Base-by-base conservation (phyloP, 2,329 filamentous ascomycete species). In the Paecilomyces niveus region DNA sequence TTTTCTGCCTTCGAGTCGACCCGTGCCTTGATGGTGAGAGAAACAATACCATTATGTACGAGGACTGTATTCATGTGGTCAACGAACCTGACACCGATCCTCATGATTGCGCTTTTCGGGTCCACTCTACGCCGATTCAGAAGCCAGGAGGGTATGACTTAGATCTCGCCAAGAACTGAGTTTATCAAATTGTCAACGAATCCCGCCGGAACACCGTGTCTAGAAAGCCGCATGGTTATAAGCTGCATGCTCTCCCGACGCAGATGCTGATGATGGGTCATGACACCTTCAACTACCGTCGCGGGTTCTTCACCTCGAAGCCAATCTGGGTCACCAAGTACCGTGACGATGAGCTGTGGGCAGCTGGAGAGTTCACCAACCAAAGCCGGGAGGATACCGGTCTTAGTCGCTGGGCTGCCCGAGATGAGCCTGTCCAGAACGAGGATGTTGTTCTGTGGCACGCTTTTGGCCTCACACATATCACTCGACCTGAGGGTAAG, bases 1-100 rank as follows among this genome's bases (percentile, higher is more conserved):
- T 91, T 70, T 90, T 92, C 75, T 86, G 82, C 3, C 77, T 87
- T 3, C 81, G 85, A 7, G 76, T 87, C 13, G 85, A 87, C 66
- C 84, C 85, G n/a, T 82, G 81, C 63, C 75, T 85, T 54, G 83
- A 83, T 59, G 84, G 84, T 0, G 24, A 26, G 24, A 78, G 79
- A 59, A 72, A 75, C 24, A 85, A 85, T 65, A 74, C 79, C 0
- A 70, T 85, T 29, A 77, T 82, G 58, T 83, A 87, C 66, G 78
- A 82, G 58, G 83, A 86, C 65, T 82, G 82, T 2, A 80, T 84
- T 56, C 72, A 86, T 0, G 83, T 89, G 78, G 82, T 84, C 1
- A 77, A 85, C 52, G 77, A 80, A 49, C 68, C 72, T 1, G 70
- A 71, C 18, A 75, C 9, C 32, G 32, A 85, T 65, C 82, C 82